Base-by-base conservation (phyloP, 805 yeast species). In the Spencermartinsiella europaea region DNA sequence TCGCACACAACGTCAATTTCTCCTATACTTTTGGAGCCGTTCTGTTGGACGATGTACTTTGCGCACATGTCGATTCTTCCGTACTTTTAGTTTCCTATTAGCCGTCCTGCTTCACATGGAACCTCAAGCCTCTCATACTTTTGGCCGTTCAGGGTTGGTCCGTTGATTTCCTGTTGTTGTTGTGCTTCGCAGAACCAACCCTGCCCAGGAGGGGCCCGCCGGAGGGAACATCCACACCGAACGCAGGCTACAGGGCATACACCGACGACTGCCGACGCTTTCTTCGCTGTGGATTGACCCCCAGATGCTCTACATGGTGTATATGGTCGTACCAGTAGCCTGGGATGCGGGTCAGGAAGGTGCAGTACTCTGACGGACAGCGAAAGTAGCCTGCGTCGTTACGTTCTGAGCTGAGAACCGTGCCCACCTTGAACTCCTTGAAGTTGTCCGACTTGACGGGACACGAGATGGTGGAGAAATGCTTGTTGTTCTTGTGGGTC, bases 401-500 rank as follows among this genome's bases (percentile, higher is more conserved):
- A 12, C 60, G 48, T 16, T 48, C 35, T 17, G 51, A 41, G 15
- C 47, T 44, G 44, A 56, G 46, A 35, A 28, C 41, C 3, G 54
- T 36, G 21, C 55, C 56, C 5, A 38, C 34, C n/a, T 43, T 37
- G 39, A 47, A 53, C 40, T 53, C 58, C 28, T 44, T 45, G 52
- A 55, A 56, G 44, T 56, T 55, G 33, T 37, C 40, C 16, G 45
- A 41, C 33, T 49, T 49, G 41, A 55, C 44, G 16, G 38, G 40
- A n/a, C 54, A 44, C 31, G 50, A 42, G 31, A 56, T 51, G 35
- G 49, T 54, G 4, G 53, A 39, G 40, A 51, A 53, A 43, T 56
- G 60, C 45, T 52, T 44, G 53, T 56, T 56, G 45, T 56, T 56
- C 34, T 56, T 56, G 48, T 56, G 60, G 27, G 60, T 56, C 40